A percentile compares a stretch with the other conserved stretches of the same genome.
phyloP scores from a whole-genome alignment of 1,284 basidiomycete genomes.

The Apiotrichum sp. region DNA sequence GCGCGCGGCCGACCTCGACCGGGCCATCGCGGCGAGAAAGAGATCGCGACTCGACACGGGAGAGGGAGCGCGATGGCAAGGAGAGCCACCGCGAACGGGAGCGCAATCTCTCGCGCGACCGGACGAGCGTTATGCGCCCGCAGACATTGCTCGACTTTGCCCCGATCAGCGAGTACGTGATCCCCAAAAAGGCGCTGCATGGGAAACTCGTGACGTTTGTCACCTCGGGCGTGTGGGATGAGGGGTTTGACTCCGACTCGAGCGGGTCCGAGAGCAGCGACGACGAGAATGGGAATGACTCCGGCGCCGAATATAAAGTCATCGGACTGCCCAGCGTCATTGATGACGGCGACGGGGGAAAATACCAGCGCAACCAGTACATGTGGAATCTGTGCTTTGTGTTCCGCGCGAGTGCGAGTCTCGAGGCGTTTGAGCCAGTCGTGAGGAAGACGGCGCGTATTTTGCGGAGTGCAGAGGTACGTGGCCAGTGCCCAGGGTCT shows the following conservation, averaged over 20 bases:
- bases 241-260: conserved; percentile 21
- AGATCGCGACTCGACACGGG: too few relatives aligned
- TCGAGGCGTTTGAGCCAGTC: conserved; percentile 91
- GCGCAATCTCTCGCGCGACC: neutral
- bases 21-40: neutral
- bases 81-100: neutral
- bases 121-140: conserved; percentile 1
- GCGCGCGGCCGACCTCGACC: conserved; percentile 5
- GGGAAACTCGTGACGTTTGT: conserved; percentile 70
- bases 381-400: conserved; percentile 96
- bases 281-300: conserved; percentile 8
- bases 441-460: conserved; percentile 91
- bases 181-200: conserved; percentile 79
- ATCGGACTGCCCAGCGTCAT: conserved; percentile 83
- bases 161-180: conserved; percentile 87
- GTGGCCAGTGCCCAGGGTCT: conserved; percentile 21
- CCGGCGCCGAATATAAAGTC: conserved; percentile 56
- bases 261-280: conserved; percentile 1
- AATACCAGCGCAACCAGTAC: conserved; percentile 79
- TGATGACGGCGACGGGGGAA: conserved; percentile 47
- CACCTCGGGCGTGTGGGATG: conserved; percentile 21
- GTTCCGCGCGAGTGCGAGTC: conserved; percentile 77
- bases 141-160: conserved; percentile 75
- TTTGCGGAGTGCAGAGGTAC: conserved; percentile 76
- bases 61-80: too few relatives aligned